A percentile compares a stretch with the other conserved stretches of the same genome.
phyloP scores from a whole-genome alignment of 1,284 basidiomycete species.

The Marasmius fiardii region DNA sequence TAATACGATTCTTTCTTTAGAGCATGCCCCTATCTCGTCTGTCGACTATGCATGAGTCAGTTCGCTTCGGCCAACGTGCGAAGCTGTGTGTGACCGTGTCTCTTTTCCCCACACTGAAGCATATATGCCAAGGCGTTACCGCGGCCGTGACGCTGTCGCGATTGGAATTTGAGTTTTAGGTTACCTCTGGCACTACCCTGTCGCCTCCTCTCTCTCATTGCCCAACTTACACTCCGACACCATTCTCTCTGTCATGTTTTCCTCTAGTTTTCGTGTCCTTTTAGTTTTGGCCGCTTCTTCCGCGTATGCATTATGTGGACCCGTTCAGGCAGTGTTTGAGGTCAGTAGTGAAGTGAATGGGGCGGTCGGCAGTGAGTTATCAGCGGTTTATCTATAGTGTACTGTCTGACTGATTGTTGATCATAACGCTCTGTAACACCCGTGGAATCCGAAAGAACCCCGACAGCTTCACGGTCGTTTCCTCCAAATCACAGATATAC shows the following conservation, averaged over 20 bases:
- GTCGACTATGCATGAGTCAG: too few species aligned
- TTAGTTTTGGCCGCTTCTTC: background rate
- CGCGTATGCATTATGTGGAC: background rate
- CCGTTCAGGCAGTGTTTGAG: background rate
- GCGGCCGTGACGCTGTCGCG: too few species aligned
- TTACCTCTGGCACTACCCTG: background rate
- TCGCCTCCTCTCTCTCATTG: background rate
- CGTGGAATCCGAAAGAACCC: constrained; percentile 29
- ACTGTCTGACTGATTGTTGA: constrained; percentile 8
- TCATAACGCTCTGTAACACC: background rate
- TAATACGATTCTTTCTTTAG: background rate
- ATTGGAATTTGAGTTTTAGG: background rate
- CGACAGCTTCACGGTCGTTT: constrained; percentile 69
- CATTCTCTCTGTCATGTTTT: background rate
- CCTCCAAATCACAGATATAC: constrained; percentile 78
- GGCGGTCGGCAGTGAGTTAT: background rate
- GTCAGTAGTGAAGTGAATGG: background rate
- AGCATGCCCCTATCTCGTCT: background rate
- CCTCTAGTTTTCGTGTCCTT: background rate
- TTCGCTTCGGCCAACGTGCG: too few species aligned
- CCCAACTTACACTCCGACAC: background rate
- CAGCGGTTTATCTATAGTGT: background rate
- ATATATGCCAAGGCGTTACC: too few species aligned
- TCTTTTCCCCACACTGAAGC: too few species aligned
- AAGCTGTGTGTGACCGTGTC: too few species aligned